A percentile compares a stretch with the other conserved stretches of the same genome.
phyloP scores from a whole-genome alignment of 306 rosid species.

The Pyrus pyrifolia region DNA sequence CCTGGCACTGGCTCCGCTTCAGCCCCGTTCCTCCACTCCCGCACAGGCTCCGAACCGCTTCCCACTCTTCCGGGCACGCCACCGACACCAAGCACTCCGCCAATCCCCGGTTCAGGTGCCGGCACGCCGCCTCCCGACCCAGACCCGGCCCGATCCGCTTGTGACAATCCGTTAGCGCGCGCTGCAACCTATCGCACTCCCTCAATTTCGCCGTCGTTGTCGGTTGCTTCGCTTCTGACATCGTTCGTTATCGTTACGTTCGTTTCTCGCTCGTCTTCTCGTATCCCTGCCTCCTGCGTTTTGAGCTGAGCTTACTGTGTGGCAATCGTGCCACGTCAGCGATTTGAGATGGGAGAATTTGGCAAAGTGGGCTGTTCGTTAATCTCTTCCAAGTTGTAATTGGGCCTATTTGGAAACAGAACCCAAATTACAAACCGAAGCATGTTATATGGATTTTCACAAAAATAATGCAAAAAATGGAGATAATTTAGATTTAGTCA shows the following conservation, averaged over 20 bases:
- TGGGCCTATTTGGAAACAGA: neutral
- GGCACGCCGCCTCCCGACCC: slow-evolving; percentile 23
- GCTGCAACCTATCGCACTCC: slow-evolving; percentile 40
- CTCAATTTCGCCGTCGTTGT: slow-evolving; percentile 6
- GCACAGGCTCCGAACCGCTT: slow-evolving; percentile 27
- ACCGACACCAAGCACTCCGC: slow-evolving; percentile 29
- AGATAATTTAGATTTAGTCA: neutral
- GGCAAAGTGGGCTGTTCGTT: neutral
- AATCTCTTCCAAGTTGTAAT: too few species aligned
- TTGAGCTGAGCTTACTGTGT: neutral
- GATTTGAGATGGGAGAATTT: neutral
- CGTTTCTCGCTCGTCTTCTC: neutral
- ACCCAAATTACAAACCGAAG: neutral
- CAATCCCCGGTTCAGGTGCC: slow-evolving; percentile 29
- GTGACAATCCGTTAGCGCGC: slow-evolving; percentile 28
- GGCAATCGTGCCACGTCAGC: neutral
- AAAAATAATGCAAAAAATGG: neutral
- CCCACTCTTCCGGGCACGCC: slow-evolving; percentile 27
- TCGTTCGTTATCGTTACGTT: neutral
- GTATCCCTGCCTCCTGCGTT: neutral
- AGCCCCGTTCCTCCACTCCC: slow-evolving; percentile 21
- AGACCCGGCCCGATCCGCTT: slow-evolving; percentile 15
- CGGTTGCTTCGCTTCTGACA: neutral
- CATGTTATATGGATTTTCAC: neutral
- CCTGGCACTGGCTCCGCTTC: slow-evolving; percentile 30